Conservation (phyloP, 2,329 filamentous ascomycete genomes). For the Diplocarpon mali region DNA sequence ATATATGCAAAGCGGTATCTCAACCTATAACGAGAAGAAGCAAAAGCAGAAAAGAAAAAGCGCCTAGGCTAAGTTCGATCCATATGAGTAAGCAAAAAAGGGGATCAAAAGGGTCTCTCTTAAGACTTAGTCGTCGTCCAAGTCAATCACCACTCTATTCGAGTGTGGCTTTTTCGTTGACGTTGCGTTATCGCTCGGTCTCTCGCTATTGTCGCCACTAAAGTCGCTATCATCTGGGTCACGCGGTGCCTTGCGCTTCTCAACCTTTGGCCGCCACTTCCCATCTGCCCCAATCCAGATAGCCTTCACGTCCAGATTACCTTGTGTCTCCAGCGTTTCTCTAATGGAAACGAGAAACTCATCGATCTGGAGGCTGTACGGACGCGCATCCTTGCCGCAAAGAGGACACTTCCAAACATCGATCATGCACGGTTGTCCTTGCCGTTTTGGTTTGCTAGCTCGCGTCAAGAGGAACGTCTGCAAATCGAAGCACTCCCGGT, state of each 20-base stretch:
- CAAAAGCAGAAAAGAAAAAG: neutral
- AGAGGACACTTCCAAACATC: slow-evolving; percentile 85
- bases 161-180: neutral
- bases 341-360: slow-evolving; percentile 59
- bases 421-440: slow-evolving; percentile 40
- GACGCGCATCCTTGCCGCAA: slow-evolving; percentile 67
- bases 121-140: slow-evolving; percentile 3
- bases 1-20: slow-evolving; percentile 7
- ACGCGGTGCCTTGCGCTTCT: slow-evolving; percentile 22
- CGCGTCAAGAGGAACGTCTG: slow-evolving; percentile 67
- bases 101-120: neutral
- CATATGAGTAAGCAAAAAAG: neutral
- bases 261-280: slow-evolving; percentile 45
- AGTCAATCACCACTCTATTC: slow-evolving; percentile 1
- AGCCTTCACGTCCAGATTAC: slow-evolving; percentile 41
- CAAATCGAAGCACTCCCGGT: slow-evolving; percentile 86
- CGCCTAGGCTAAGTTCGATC: neutral
- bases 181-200: neutral
- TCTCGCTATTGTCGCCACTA: slow-evolving; percentile 7
- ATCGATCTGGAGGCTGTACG: slow-evolving; percentile 59
- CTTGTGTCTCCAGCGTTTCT: slow-evolving; percentile 37
- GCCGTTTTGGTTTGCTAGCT: slow-evolving; percentile 33
- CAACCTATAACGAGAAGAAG: neutral
- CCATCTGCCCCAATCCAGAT: slow-evolving; percentile 56
- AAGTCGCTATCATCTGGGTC: slow-evolving; percentile 18